Conservation (phyloP, 1,284 basidiomycete genomes). For the Microbotryum violaceum region DNA sequence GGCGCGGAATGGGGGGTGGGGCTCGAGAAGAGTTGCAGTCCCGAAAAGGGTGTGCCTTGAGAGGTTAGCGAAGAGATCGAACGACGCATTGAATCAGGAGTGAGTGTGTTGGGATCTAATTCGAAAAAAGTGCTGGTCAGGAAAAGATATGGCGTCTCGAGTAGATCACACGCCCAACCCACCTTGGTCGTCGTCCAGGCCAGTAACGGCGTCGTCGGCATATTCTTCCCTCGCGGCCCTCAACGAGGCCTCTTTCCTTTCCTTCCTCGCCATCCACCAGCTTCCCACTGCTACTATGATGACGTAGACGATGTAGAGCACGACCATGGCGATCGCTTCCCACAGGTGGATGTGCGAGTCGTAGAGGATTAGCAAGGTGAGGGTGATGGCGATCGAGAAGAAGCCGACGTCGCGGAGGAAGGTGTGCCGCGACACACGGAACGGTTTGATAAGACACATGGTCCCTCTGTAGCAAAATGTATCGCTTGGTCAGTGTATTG, state of each 20-base stretch:
- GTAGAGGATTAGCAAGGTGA: conserved; percentile 67
- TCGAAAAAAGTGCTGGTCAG: neutral
- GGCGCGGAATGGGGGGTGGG: conserved; percentile 6
- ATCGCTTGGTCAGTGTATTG: neutral
- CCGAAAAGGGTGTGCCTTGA: too few species aligned
- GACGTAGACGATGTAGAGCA: conserved; percentile 73
- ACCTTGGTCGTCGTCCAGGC: conserved; percentile 14
- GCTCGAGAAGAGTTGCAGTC: neutral
- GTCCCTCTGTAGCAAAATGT: conserved; percentile 52
- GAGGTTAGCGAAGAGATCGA: neutral
- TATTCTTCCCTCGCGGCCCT: conserved; percentile 23
- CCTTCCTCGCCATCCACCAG: conserved; percentile 58
- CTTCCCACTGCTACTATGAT: conserved; percentile 63
- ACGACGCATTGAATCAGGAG: conserved; percentile 6
- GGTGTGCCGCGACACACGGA: conserved; percentile 66
- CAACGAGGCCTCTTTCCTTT: conserved; percentile 45
- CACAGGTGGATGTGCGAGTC: conserved; percentile 65
- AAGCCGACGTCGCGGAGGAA: conserved; percentile 92
- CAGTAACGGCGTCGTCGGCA: conserved; percentile 15
- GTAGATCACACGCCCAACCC: neutral
- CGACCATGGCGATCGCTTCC: conserved; percentile 69
- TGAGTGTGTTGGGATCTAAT: conserved; percentile 4
- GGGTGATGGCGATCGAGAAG: conserved; percentile 69
- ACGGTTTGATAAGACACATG: conserved; percentile 92
- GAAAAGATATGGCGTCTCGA: conserved; percentile 5